Conservation (phyloP, 495 filamentous ascomycete genomes). For the Penicillium nucicola region DNA sequence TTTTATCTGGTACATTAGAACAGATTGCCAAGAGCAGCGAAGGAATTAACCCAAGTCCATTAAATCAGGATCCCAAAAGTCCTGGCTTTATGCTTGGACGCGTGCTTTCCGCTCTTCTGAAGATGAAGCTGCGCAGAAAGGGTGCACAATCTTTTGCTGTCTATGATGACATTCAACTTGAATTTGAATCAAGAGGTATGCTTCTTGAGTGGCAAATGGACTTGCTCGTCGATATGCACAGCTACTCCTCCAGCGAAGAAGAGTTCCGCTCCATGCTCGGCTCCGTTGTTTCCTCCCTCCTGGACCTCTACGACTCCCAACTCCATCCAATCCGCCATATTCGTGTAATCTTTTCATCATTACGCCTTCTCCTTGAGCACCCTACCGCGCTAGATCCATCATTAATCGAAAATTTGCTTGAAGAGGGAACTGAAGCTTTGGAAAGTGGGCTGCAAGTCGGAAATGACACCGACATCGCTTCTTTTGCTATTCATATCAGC, state of each 20-base stretch:
- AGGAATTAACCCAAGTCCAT: conserved; percentile 19
- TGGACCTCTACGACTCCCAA: conserved; percentile 37
- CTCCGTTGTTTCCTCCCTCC: conserved; percentile 31
- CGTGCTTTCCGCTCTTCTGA: conserved; percentile 44
- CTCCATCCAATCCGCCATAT: conserved; percentile 44
- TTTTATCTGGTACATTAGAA: conserved; percentile 41
- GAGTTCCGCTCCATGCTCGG: conserved; percentile 29
- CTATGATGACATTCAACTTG: conserved; percentile 43
- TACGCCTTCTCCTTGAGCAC: conserved; percentile 40
- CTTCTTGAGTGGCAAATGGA: conserved; percentile 57
- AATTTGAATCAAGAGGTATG: conserved; percentile 35
- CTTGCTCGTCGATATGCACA: conserved; percentile 32
- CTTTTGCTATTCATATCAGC: conserved; percentile 55
- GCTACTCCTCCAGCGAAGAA: conserved; percentile 25
- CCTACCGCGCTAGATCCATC: conserved; percentile 29
- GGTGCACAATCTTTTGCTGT: conserved; percentile 19
- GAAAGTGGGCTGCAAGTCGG: conserved; percentile 30
- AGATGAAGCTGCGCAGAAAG: conserved; percentile 37
- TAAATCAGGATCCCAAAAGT: conserved; percentile 34
- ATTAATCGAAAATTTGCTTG: conserved; percentile 25
- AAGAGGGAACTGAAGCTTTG: conserved; percentile 35
- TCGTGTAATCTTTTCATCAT: conserved; percentile 39
- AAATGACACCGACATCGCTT: conserved; percentile 52
- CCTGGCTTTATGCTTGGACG: conserved; percentile 44
- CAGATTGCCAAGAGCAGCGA: conserved; percentile 27